Evolutionary conservation across 257 asterid genomes (phyloP).

Genomic region (Nicotiana tabacum): DNA sequence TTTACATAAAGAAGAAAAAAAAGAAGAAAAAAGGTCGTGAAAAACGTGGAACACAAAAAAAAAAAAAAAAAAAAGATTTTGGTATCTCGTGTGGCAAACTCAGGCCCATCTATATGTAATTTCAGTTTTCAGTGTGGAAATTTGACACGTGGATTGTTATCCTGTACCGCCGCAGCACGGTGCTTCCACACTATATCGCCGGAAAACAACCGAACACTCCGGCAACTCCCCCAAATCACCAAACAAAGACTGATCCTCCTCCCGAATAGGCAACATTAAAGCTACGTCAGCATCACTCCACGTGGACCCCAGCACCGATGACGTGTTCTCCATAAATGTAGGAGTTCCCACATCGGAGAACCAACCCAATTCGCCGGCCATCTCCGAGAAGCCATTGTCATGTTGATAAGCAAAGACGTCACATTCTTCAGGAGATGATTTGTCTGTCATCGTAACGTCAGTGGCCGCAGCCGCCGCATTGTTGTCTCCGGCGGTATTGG

Average conservation of each 20-base stretch:
- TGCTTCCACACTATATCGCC: conserved; percentile 32
- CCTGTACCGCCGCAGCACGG: conserved; percentile 42
- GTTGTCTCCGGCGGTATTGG: background rate
- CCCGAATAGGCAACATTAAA: conserved; percentile 46
- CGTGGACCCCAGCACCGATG: conserved; percentile 38
- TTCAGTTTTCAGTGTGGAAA: background rate
- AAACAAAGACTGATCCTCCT: conserved; percentile 63
- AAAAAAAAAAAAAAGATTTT: background rate
- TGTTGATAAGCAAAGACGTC: conserved; percentile 28
- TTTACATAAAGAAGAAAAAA: background rate
- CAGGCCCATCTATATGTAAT: background rate
- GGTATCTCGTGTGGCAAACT: background rate
- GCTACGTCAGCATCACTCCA: conserved; percentile 46
- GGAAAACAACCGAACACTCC: conserved; percentile 62
- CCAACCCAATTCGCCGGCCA: conserved; percentile 73
- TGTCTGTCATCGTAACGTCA: background rate
- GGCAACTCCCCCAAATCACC: conserved; percentile 87
- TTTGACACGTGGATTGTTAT: background rate
- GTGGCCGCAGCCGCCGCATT: background rate
- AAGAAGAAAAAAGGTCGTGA: background rate
- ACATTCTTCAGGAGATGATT: conserved; percentile 31
- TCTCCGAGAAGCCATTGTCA: conserved; percentile 35
- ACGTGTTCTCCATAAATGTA: conserved; percentile 37
- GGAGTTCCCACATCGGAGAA: conserved; percentile 47
- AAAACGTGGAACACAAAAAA: background rate